phyloP scores from a whole-genome alignment of 257 asterid species.

The Ophiorrhiza pumila region DNA sequence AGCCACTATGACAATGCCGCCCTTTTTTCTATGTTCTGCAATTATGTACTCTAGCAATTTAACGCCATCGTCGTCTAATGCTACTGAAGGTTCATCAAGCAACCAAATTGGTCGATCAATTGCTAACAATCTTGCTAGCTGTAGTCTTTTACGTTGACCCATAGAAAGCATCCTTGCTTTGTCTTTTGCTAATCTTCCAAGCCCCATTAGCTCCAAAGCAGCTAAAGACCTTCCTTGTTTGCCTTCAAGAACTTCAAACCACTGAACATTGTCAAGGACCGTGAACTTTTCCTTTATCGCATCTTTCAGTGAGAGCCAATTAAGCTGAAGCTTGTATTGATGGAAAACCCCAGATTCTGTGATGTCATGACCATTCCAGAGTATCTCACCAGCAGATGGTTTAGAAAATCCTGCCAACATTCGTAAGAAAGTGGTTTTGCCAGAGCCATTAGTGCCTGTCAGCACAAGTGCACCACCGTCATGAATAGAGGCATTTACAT shows the following conservation, averaged over 20 bases:
- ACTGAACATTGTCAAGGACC: constrained; percentile 71
- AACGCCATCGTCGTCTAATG: constrained; percentile 77
- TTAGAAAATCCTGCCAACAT: constrained; percentile 78
- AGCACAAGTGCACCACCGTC: constrained; percentile 74
- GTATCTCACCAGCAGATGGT: constrained; percentile 84
- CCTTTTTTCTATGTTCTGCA: constrained; percentile 66
- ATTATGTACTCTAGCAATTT: constrained; percentile 59
- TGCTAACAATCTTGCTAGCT: constrained; percentile 75
- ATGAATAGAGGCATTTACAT: constrained; percentile 64
- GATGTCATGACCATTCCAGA: constrained; percentile 84
- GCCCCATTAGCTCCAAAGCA: constrained; percentile 81
- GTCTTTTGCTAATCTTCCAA: constrained; percentile 66
- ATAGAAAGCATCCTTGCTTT: constrained; percentile 77
- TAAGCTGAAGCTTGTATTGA: constrained; percentile 81
- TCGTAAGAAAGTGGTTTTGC: constrained; percentile 73
- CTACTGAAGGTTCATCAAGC: constrained; percentile 91
- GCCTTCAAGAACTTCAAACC: constrained; percentile 90
- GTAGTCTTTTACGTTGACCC: constrained; percentile 83
- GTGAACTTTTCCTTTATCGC: constrained; percentile 62
- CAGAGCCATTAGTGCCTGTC: constrained; percentile 80
- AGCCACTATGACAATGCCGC: constrained; percentile 67
- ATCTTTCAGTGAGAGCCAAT: constrained; percentile 79
- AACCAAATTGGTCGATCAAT: constrained; percentile 87
- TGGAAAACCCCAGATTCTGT: constrained; percentile 66
- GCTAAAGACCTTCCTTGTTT: constrained; percentile 66